Evolutionary conservation across 225 moss, liverwort and hornwort genomes (phyloP).

Genomic region (Neckera pumila): DNA sequence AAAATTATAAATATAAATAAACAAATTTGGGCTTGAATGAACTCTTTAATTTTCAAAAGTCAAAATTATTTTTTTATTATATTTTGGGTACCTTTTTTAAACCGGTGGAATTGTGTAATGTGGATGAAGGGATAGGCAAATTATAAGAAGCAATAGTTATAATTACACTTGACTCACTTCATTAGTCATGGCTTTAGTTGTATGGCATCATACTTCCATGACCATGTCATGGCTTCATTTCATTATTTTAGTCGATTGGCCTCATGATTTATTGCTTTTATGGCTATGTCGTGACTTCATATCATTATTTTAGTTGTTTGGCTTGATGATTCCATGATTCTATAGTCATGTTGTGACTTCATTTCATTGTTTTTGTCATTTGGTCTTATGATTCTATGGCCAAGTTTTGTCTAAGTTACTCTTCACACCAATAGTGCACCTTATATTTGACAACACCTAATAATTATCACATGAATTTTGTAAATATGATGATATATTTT

Average conservation of each 20-base stretch:
- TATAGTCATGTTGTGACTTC: background rate
- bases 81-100: no score
- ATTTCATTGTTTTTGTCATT: background rate
- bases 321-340: background rate
- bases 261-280: no score
- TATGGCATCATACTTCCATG: background rate
- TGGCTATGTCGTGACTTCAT: no score
- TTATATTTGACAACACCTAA: no score
- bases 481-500: background rate
- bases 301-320: background rate
- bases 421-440: background rate
- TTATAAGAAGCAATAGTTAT: background rate
- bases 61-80: no score
- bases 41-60: no score
- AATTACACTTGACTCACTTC: background rate
- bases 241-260: background rate
- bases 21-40: no score
- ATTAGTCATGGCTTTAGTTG: background rate
- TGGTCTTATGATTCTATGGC: background rate
- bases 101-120: no score
- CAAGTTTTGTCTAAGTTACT: background rate
- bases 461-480: background rate
- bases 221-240: no score
- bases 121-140: background rate
- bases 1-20: no score